Conservation (phyloP, 352 stramenopile genomes). For the Globisporangium orthogonon region DNA sequence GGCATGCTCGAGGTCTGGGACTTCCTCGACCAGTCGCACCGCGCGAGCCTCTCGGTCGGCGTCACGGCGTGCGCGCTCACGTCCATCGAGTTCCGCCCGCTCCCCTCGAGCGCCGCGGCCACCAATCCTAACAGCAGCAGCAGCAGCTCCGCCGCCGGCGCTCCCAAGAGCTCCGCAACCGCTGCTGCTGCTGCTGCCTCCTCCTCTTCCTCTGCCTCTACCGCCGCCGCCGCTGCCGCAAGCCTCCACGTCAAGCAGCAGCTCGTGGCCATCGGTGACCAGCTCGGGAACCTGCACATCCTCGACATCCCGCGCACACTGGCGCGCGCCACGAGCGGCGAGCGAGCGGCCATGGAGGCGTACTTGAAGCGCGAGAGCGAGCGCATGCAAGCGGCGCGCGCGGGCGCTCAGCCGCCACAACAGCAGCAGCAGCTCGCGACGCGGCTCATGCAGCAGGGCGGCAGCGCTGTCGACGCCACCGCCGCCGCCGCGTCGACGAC, state of each 20-base stretch:
- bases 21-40: conserved; percentile 90
- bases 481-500: conserved; percentile 9
- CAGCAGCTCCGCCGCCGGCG: neutral
- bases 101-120: conserved; percentile 9
- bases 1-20: conserved; percentile 92
- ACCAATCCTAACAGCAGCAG: neutral
- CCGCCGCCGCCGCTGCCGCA: conserved; percentile 3
- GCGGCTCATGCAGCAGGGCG: conserved; percentile 14
- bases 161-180: conserved; percentile 5
- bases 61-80: conserved; percentile 86
- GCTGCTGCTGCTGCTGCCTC: conserved; percentile 5
- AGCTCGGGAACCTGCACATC: conserved; percentile 91
- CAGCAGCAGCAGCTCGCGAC: conserved; percentile 4
- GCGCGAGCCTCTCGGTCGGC: conserved; percentile 66
- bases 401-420: neutral
- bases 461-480: conserved; percentile 4
- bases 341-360: conserved; percentile 72
- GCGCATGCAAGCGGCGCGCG: conserved; percentile 40
- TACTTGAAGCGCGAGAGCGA: conserved; percentile 90
- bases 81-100: conserved; percentile 73
- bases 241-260: conserved; percentile 73
- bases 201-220: no score
- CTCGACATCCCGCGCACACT: conserved; percentile 89
- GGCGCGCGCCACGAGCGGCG: conserved; percentile 71
- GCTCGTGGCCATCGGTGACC: conserved; percentile 88